Conservation (phyloP, 108 stramenopile genomes). For the Parietichytrium sp. region DNA sequence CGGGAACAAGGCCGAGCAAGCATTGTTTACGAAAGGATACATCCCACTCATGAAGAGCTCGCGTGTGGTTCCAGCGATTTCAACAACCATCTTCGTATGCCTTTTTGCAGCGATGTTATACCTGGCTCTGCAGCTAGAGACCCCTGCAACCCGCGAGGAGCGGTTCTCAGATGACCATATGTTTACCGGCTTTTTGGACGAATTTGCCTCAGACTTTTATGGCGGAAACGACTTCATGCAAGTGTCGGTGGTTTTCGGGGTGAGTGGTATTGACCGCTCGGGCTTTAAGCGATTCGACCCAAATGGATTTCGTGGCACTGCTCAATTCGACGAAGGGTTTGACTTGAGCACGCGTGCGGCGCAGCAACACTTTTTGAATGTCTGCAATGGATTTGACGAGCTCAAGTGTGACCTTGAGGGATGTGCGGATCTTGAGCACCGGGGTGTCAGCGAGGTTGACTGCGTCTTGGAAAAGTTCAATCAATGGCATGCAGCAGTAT, state of each 20-base stretch:
- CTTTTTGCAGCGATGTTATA: neutral
- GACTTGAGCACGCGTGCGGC: conserved; percentile 4
- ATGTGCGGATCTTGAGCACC: neutral
- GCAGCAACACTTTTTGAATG: conserved; percentile 19
- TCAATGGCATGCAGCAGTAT: neutral
- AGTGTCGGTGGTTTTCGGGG: conserved; percentile 42
- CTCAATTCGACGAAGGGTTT: conserved; percentile 28
- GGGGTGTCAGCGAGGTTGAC: neutral
- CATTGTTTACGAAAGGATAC: conserved; percentile 39
- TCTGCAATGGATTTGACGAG: conserved; percentile 13
- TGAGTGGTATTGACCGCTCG: conserved; percentile 45
- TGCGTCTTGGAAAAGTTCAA: neutral
- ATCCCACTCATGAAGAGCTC: conserved; percentile 32
- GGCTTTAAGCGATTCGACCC: conserved; percentile 40
- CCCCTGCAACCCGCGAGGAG: conserved; percentile 44
- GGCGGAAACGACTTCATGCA: neutral
- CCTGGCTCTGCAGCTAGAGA: conserved; percentile 27
- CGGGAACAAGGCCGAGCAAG: conserved; percentile 2
- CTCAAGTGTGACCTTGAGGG: neutral
- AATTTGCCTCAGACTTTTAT: neutral
- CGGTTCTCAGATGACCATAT: conserved; percentile 41
- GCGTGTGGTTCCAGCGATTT: too few species aligned
- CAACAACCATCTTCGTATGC: neutral
- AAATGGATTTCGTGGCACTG: conserved; percentile 15
- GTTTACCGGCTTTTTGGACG: neutral